These are phyloP conservation scores for Bidens hawaiensis DNA, from an alignment of 140 eudicot genomes.

Conservation along the genomic window DNA sequence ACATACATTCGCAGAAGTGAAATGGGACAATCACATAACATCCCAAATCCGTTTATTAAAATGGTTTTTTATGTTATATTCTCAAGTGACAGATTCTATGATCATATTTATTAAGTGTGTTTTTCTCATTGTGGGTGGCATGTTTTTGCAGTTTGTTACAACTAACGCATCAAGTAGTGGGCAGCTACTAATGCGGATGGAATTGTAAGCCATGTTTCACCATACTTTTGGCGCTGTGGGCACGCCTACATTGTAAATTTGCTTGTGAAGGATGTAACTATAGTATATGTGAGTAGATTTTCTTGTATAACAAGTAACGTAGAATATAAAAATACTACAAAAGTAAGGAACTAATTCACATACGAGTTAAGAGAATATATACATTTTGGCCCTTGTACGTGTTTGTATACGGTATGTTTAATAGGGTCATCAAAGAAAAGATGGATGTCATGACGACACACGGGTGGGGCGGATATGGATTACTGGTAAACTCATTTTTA, in stretches of 20 bases:
- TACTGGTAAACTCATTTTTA: not conserved
- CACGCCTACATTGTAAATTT: conserved; percentile 14
- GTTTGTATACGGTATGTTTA: not conserved
- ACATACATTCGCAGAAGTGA: not conserved
- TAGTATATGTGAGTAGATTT: conserved; percentile 12
- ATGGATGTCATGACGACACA: not conserved
- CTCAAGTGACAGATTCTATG: not conserved
- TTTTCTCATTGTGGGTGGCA: not conserved
- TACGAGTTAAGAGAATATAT: not conserved
- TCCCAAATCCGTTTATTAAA: not conserved
- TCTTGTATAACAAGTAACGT: not conserved
- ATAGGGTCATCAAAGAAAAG: not conserved
- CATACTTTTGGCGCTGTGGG: not conserved
- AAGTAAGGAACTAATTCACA: not conserved
- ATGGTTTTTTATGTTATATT: too few relatives aligned
- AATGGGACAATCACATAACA: not conserved
- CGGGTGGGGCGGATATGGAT: not conserved
- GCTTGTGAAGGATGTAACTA: conserved; percentile 17
- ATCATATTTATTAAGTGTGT: not conserved
- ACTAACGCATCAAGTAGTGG: conserved; percentile 21
- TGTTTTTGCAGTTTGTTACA: conserved; percentile 28
- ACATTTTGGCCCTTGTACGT: not conserved
- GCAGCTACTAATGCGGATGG: conserved; percentile 31
- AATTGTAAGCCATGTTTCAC: conserved; percentile 6
- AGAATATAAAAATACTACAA: not conserved